A percentile compares a stretch with the other conserved stretches of the same genome.
These are phyloP conservation scores for Aspergillus jensenii DNA, from an alignment of 2,329 filamentous ascomycete species.

Conservation along the genomic window DNA sequence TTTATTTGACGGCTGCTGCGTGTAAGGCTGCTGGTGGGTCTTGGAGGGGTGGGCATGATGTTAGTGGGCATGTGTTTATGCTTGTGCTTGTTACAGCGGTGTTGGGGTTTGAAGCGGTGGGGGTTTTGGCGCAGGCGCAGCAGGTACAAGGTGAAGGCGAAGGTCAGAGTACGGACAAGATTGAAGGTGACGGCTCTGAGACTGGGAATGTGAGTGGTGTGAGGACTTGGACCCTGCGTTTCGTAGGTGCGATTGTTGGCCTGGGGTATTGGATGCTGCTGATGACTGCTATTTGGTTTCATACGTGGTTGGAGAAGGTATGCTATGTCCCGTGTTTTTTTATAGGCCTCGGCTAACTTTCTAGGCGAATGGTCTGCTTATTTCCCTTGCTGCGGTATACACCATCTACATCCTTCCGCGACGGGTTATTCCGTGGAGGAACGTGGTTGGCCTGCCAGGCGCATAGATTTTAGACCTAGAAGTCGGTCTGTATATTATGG, in stretches of 20 bases:
- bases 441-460: slow-evolving; percentile 47
- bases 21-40: slow-evolving; percentile 79
- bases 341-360: slow-evolving; percentile 10
- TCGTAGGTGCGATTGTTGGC: slow-evolving; percentile 59
- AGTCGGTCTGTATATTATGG: background rate
- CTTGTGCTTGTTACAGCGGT: slow-evolving; percentile 81
- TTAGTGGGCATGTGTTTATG: slow-evolving; percentile 92
- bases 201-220: no score
- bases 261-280: slow-evolving; percentile 93
- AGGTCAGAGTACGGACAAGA: slow-evolving; percentile 34
- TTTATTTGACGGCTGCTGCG: slow-evolving; percentile 65
- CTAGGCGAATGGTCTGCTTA: slow-evolving; percentile 51
- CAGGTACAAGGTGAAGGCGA: slow-evolving; percentile 40
- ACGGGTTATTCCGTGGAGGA: slow-evolving; percentile 43
- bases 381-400: slow-evolving; percentile 51
- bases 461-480: slow-evolving; percentile 24
- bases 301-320: slow-evolving; percentile 98
- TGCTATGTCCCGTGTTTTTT: slow-evolving; percentile 46
- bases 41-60: slow-evolving; percentile 95
- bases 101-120: slow-evolving; percentile 74
- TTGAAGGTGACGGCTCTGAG: no score
- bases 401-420: slow-evolving; percentile 53
- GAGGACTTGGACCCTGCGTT: slow-evolving; percentile 57
- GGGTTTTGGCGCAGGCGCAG: slow-evolving; percentile 48
- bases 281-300: slow-evolving; percentile 98